Evolutionary conservation across 495 filamentous ascomycete species (phyloP), one percentile per base, ranked within the genome.

Genomic region (Hypoxylon trugodes): DNA sequence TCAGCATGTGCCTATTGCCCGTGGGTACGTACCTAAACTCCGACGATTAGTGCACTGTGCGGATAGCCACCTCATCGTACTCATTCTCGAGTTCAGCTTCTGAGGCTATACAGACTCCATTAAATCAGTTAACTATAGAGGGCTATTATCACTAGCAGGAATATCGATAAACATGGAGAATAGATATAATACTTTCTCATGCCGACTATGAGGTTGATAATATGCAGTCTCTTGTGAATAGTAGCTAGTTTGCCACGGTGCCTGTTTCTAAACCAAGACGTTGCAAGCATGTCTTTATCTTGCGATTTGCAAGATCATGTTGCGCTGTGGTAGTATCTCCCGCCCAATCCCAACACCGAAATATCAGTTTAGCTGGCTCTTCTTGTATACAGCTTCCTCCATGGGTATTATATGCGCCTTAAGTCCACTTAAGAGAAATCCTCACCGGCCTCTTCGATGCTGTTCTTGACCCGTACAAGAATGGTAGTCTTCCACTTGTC

Each of bases 401-500:
- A 6, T 2, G n/a, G n/a, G 12, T 37, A 18, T 4, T 35, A 38
- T 41, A 16, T 36, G 25, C 28, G 9, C n/a, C 36, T 3, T 16
- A 19, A 12, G 7, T 28, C 50, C 12, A 7, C 50, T 70, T 51
- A 82, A 22, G 80, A 74, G 61, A 82, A 82, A 67, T 82, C 80
- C 54, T 81, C 79, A 55, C 94, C 92, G 3, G 82, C 87, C 57
- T 86, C 81, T 78, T 91, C 89, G 68, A 96, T 93, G 47, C 77
- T 81, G 69, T 86, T 87, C 85, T 97, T 96, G 68, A 97, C 80
- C 69, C 87, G 83, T 68, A 96, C 73, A 45, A 96, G 76, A 32
- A 97, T 82, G 32, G 89, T 92, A 52, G 90, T 96, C 87, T 96
- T 94, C 93, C 94, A 97, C 80, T 93, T 92, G 70, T 96, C 92